Base-by-base conservation (phyloP, 208 protist species). In the Trypanosoma boissoni region DNA sequence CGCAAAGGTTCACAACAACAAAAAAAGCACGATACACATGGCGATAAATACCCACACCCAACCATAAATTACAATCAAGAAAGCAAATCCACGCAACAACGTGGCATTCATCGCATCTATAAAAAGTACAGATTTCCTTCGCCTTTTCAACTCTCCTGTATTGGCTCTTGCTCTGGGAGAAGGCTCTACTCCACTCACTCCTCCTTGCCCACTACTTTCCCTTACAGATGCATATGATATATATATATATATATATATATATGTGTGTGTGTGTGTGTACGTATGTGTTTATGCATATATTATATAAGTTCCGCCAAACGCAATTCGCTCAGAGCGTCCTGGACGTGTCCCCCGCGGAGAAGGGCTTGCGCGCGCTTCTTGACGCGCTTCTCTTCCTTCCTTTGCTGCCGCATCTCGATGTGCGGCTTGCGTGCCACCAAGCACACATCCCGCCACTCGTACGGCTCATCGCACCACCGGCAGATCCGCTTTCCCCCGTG, bases 291-390 rank as follows among this genome's bases (percentile, higher is more conserved):
- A 50, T 50, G 44, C 14, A 14, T 24, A n/a, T 6, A 29, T 24
- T 21, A 21, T 43, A 26, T 42, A 21, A 70, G 34, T 18, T 59
- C 64, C 20, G 23, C 49, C 12, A 7, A 9, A 26, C 29, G 41
- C 31, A 88, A 64, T 21, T 76, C 50, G 31, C 37, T 24, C 32
- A 84, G 62, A 0, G 78, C 81, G 50, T 88, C 75, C 41, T 57
- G 18, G 1, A 88, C 45, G 21, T 55, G 67, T 18, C 75, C 78
- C 18, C 50, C 67, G 1, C 63, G 54, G 46, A 85, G 60, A 26
- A 85, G 61, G 24, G n/a, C 28, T 52, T 83, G 75, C 23, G 75
- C 78, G 26, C 28, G 49, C 32, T 79, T 79, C 57, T 84, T 84
- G 26, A 65, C 56, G 23, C 20, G 9, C 62, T 90, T 86, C 50